Percentiles rank a stretch among this genome's conserved stretches.
Evolutionary conservation across 768 basidiomycete species (phyloP).

Genomic region (Austroboletus festivus): DNA sequence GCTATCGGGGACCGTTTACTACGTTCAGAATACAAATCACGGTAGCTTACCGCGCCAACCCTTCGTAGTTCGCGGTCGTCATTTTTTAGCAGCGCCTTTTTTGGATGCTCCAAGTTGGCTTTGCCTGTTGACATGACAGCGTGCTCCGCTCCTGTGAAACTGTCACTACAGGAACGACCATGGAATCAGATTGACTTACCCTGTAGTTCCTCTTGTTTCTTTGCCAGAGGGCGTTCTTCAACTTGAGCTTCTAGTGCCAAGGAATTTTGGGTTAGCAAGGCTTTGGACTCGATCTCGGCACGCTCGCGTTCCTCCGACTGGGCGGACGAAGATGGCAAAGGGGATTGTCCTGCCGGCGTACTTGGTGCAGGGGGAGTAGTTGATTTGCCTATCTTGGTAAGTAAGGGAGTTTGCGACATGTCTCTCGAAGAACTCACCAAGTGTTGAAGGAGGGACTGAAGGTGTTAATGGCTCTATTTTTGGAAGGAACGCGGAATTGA

Average conservation of each 20-base stretch:
- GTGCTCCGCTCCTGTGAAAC: constrained; percentile 10
- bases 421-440: constrained; percentile 15
- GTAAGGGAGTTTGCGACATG: not conserved
- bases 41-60: constrained; percentile 59
- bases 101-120: constrained; percentile 42
- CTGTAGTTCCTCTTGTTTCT: constrained; percentile 77
- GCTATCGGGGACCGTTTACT: constrained; percentile 39
- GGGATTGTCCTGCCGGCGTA: constrained; percentile 7
- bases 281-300: constrained; percentile 46
- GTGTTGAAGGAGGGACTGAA: constrained; percentile 20
- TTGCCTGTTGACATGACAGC: constrained; percentile 21
- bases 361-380: constrained; percentile 16
- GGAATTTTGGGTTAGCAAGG: constrained; percentile 66
- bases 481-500: constrained; percentile 92
- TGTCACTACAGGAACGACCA: not conserved
- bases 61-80: constrained; percentile 81
- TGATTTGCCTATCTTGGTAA: constrained; percentile 20
- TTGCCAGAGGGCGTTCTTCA: constrained; percentile 82
- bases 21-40: not conserved
- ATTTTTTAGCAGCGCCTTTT: constrained; percentile 81
- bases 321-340: constrained; percentile 11
- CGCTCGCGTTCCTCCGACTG: constrained; percentile 41
- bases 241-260: constrained; percentile 80
- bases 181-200: constrained; percentile 35
- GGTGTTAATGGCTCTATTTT: constrained; percentile 54